A percentile compares a stretch with the other conserved stretches of the same genome.
phyloP scores from a whole-genome alignment of 805 yeast genomes.

The Wickerhamiella spandovensis region DNA sequence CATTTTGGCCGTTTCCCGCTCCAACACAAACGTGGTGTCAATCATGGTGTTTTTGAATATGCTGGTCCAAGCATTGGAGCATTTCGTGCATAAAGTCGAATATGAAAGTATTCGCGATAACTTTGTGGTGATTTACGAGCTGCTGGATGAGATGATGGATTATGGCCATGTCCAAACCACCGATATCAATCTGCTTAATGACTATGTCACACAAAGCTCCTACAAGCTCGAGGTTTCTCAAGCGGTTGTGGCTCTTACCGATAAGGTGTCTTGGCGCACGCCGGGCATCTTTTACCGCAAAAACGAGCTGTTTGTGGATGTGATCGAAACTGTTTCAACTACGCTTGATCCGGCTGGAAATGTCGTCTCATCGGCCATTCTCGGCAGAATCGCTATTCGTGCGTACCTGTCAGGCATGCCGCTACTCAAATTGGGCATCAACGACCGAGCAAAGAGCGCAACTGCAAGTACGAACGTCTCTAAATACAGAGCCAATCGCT shows the following conservation, averaged over 20 bases:
- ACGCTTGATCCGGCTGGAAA: slow-evolving; percentile 9
- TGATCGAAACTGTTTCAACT: slow-evolving; percentile 45
- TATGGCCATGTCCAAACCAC: slow-evolving; percentile 79
- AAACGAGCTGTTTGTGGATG: slow-evolving; percentile 82
- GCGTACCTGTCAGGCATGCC: slow-evolving; percentile 90
- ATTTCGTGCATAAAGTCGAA: slow-evolving; percentile 37
- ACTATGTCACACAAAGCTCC: slow-evolving; percentile 53
- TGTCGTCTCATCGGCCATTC: slow-evolving; percentile 51
- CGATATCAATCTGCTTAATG: slow-evolving; percentile 62
- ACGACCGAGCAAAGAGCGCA: slow-evolving; percentile 24
- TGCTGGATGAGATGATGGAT: slow-evolving; percentile 84
- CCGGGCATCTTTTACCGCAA: slow-evolving; percentile 79
- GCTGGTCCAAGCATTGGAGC: slow-evolving; percentile 31
- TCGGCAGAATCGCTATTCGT: slow-evolving; percentile 60
- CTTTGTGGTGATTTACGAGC: slow-evolving; percentile 58
- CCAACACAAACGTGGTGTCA: slow-evolving; percentile 38
- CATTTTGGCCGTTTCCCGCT: slow-evolving; percentile 23
- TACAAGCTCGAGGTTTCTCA: slow-evolving; percentile 30
- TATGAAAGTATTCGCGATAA: slow-evolving; percentile 58
- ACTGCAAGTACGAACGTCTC: slow-evolving; percentile 8
- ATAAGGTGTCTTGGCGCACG: slow-evolving; percentile 80
- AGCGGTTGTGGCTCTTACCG: slow-evolving; percentile 63
- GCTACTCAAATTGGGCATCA: slow-evolving; percentile 57
- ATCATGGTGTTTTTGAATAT: slow-evolving; percentile 41
- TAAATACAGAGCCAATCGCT: slow-evolving; percentile 17